phyloP scores from a whole-genome alignment of 176 grass and related monocot genomes.

The maize (Zea mays) region DNA sequence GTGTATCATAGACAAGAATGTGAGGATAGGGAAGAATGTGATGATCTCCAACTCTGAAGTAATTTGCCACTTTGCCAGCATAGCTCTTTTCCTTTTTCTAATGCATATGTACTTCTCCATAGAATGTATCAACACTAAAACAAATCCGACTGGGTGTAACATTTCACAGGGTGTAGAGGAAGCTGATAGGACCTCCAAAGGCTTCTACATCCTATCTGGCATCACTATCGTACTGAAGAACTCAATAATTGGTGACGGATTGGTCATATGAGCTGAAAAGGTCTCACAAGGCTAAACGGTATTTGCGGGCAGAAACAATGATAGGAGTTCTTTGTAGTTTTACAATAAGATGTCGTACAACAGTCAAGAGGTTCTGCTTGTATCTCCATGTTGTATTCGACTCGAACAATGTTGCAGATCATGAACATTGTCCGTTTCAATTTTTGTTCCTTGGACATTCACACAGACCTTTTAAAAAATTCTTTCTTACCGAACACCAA shows the following conservation, averaged over 20 bases:
- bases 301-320: slow-evolving; percentile 22
- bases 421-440: neutral
- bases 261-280: slow-evolving; percentile 54
- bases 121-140: slow-evolving; percentile 9
- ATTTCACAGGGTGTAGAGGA: slow-evolving; percentile 70
- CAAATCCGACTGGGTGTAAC: slow-evolving; percentile 23
- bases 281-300: neutral
- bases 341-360: slow-evolving; percentile 34
- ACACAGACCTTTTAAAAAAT: neutral
- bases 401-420: neutral
- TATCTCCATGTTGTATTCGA: neutral
- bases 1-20: slow-evolving; percentile 94
- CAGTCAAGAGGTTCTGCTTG: slow-evolving; percentile 15
- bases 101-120: neutral
- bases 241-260: slow-evolving; percentile 68
- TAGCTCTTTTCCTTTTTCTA: neutral
- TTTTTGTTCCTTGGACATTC: neutral
- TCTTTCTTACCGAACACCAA: neutral
- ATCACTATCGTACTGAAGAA: slow-evolving; percentile 86
- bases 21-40: slow-evolving; percentile 81
- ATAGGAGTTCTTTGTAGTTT: slow-evolving; percentile 30
- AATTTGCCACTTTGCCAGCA: neutral
- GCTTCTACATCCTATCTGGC: slow-evolving; percentile 87
- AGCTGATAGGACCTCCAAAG: slow-evolving; percentile 68
- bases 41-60: slow-evolving; percentile 72